Conservation (phyloP, 2,329 filamentous ascomycete species). For the Sporothrix brasiliensis region DNA sequence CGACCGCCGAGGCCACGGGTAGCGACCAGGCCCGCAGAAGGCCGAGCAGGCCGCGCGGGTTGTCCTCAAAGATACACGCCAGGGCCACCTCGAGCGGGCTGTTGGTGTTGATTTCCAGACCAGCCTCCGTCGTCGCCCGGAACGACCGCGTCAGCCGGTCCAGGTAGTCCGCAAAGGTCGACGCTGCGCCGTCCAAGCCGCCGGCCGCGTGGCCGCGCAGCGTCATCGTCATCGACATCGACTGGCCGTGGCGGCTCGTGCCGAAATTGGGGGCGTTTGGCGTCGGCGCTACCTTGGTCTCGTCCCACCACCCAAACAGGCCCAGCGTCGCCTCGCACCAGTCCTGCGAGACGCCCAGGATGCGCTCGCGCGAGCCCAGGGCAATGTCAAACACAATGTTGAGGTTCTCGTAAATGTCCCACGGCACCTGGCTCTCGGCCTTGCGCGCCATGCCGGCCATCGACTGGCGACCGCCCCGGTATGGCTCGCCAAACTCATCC, state of each 20-base stretch:
- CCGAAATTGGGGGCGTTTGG: conserved; percentile 48
- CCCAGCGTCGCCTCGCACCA: conserved; percentile 89
- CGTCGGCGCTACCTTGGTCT: conserved; percentile 51
- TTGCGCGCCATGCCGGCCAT: conserved; percentile 70
- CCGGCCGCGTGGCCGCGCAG: neutral
- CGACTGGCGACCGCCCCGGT: conserved; percentile 47
- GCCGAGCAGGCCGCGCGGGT: conserved; percentile 73
- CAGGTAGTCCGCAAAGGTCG: conserved; percentile 68
- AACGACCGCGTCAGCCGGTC: conserved; percentile 73
- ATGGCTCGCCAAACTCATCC: conserved; percentile 41
- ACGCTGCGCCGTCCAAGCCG: conserved; percentile 49
- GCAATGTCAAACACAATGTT: conserved; percentile 79
- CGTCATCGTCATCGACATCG: conserved; percentile 29
- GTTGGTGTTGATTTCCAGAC: conserved; percentile 76
- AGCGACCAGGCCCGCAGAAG: conserved; percentile 80
- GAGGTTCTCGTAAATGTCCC: conserved; percentile 85
- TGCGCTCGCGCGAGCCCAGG: conserved; percentile 73
- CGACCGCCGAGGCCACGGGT: conserved; percentile 73
- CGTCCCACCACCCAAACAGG: conserved; percentile 90
- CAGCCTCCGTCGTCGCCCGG: conserved; percentile 66
- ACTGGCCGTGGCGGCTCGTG: conserved; percentile 27
- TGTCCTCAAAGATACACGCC: conserved; percentile 80
- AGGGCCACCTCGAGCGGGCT: conserved; percentile 79
- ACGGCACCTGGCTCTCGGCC: conserved; percentile 84
- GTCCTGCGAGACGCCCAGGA: conserved; percentile 77